Percentiles rank a stretch among this genome's conserved stretches.
These are phyloP conservation scores for Bruguiera sexangula DNA, from an alignment of 345 rosid species.

Conservation along the genomic window DNA sequence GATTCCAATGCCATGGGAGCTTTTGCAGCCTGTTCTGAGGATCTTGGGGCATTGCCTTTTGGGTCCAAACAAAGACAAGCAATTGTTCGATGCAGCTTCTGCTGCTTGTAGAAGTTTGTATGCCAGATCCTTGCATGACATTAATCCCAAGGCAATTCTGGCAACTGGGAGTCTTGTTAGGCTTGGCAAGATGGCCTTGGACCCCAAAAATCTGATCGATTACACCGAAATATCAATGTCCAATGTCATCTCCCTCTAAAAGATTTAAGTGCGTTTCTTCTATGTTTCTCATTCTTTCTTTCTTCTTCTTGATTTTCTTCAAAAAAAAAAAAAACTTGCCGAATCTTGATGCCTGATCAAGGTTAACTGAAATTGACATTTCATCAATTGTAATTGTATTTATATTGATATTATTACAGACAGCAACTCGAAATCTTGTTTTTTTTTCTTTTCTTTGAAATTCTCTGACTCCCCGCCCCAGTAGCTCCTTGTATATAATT, in stretches of 20 bases:
- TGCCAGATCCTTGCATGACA: constrained; percentile 54
- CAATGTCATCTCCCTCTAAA: constrained; percentile 30
- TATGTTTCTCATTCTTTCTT: background rate
- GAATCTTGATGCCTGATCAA: too few species aligned
- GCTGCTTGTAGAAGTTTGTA: constrained; percentile 58
- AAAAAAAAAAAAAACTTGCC: too few species aligned
- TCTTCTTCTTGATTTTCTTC: too few species aligned
- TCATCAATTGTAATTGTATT: too few species aligned
- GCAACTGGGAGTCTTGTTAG: constrained; percentile 68
- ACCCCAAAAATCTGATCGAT: constrained; percentile 43
- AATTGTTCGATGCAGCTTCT: constrained; percentile 40
- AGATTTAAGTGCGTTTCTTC: background rate
- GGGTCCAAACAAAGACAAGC: constrained; percentile 36
- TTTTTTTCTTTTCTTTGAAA: too few species aligned
- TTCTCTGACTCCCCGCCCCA: too few species aligned
- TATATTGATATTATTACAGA: too few species aligned
- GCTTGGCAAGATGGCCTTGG: constrained; percentile 42
- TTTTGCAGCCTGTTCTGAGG: constrained; percentile 70
- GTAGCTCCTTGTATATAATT: too few species aligned
- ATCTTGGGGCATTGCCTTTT: constrained; percentile 71
- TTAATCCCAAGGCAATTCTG: constrained; percentile 64
- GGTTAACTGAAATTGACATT: too few species aligned
- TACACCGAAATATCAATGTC: constrained; percentile 48
- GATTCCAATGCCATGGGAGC: constrained; percentile 73
- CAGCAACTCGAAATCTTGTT: too few species aligned